phyloP scores from a whole-genome alignment of 2,329 filamentous ascomycete genomes.

The Tricladium varicosporioides region DNA sequence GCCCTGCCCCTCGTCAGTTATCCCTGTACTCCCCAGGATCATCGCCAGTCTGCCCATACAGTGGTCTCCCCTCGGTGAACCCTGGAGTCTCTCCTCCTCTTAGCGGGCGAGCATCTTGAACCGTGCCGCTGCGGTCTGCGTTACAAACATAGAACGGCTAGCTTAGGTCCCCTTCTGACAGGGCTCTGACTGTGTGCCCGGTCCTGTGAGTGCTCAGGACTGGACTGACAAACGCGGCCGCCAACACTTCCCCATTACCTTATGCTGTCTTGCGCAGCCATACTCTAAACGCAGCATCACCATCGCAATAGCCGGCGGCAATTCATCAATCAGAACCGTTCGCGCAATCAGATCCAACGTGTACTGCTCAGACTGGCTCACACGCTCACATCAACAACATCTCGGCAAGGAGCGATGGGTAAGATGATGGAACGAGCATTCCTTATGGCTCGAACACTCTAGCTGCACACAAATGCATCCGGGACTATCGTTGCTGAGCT shows the following conservation, averaged over 20 bases:
- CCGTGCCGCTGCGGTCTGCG: neutral
- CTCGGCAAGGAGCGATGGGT: neutral
- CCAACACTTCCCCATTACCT: neutral
- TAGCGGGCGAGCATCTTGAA: neutral
- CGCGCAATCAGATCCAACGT: neutral
- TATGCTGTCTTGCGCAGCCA: neutral
- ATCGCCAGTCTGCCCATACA: no score
- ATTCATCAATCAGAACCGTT: constrained; percentile 1
- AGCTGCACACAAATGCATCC: no score
- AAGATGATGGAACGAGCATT: no score
- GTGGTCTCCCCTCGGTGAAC: no score
- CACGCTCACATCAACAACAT: neutral
- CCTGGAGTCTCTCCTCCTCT: no score
- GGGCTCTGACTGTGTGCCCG: neutral
- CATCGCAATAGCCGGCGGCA: constrained; percentile 5
- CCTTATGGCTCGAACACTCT: no score
- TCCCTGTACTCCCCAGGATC: no score
- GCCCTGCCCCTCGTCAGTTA: no score
- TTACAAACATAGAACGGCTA: neutral
- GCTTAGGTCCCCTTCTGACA: neutral
- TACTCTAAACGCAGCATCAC: neutral
- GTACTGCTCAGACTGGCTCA: neutral
- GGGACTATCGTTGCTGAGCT: no score
- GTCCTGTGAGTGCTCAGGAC: neutral
- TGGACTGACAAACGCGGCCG: neutral